A percentile compares a stretch with the other conserved stretches of the same genome.
phyloP scores from a whole-genome alignment of 129 eudicot species.

The Saussurea involucrata region DNA sequence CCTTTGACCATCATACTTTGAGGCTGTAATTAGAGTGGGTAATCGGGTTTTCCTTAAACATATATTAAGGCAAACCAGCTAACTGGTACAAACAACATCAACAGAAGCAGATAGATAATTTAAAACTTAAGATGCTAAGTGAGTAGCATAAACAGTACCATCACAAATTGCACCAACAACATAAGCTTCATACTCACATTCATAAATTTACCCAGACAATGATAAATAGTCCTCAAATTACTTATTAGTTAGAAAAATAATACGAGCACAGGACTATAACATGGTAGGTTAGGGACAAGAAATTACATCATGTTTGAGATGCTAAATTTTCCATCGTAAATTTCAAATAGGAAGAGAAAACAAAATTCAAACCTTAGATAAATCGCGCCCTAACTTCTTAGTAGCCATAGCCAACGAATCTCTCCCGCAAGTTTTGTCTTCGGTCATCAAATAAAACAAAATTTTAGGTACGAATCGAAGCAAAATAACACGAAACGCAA shows the following conservation, averaged over 20 bases:
- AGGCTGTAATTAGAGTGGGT: conserved; percentile 32
- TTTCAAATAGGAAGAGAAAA: background rate
- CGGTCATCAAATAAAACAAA: conserved; percentile 16
- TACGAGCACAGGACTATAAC: background rate
- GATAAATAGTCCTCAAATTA: background rate
- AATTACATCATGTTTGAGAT: background rate
- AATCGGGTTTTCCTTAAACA: background rate
- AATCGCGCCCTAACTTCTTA: conserved; percentile 84
- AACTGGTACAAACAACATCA: background rate
- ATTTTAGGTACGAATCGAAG: background rate
- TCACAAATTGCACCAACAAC: background rate
- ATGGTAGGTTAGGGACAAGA: background rate
- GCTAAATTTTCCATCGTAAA: background rate
- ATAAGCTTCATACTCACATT: background rate
- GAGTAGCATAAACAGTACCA: conserved; percentile 5
- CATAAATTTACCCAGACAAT: background rate
- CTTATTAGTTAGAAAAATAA: background rate
- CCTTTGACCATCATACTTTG: conserved; percentile 52
- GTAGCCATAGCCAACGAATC: conserved; percentile 64
- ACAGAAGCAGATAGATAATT: background rate
- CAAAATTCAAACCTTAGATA: conserved; percentile 59
- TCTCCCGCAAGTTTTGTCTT: conserved; percentile 69
- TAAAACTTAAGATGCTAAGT: background rate
- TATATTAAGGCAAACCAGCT: background rate
- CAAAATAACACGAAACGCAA: background rate